Conservation (phyloP, 2,329 filamentous ascomycete genomes). For the Hortaea sp. region DNA sequence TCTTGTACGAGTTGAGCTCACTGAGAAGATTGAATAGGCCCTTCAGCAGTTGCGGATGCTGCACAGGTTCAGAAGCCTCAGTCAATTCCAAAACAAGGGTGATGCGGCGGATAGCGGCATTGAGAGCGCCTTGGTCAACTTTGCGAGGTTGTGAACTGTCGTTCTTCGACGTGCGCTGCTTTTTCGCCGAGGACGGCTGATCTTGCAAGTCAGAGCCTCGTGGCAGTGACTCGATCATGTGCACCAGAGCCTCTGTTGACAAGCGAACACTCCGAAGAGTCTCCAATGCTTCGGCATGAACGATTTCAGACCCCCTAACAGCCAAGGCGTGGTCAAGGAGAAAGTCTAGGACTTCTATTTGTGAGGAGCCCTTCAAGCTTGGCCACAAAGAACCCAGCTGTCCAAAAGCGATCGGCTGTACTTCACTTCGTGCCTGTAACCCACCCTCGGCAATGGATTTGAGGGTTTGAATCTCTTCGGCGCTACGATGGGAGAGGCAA, state of each 20-base stretch:
- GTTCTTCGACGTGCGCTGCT: conserved; percentile 61
- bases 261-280: conserved; percentile 64
- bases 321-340: conserved; percentile 54
- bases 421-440: conserved; percentile 31
- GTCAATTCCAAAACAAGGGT: conserved; percentile 84
- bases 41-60: conserved; percentile 66
- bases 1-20: conserved; percentile 75
- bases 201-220: conserved; percentile 62
- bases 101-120: conserved; percentile 59
- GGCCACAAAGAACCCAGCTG: conserved; percentile 65
- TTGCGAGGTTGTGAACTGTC: conserved; percentile 55
- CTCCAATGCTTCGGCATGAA: conserved; percentile 53
- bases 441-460: conserved; percentile 40
- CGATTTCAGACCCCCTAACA: conserved; percentile 26
- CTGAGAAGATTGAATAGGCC: conserved; percentile 76
- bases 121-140: conserved; percentile 56
- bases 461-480: conserved; percentile 47
- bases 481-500: conserved; percentile 46
- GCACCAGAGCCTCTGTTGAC: conserved; percentile 59
- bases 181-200: conserved; percentile 64
- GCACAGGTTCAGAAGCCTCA: conserved; percentile 65
- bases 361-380: conserved; percentile 55
- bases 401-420: conserved; percentile 56
- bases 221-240: conserved; percentile 65
- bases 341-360: conserved; percentile 49